Evolutionary conservation across 1,284 basidiomycete species (phyloP).

Genomic region (Naganishia sp.): DNA sequence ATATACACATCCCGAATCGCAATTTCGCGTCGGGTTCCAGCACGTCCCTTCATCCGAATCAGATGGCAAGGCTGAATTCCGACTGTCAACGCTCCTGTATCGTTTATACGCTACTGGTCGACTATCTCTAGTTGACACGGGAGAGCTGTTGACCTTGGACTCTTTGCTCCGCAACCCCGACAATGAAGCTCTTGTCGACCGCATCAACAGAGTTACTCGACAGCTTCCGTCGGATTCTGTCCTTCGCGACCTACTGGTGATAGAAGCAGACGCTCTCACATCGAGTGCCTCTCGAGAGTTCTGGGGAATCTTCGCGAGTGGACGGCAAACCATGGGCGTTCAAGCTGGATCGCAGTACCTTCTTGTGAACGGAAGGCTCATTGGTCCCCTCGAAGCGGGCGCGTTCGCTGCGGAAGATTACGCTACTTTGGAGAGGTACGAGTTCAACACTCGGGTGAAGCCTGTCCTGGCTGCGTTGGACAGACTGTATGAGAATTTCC

Average conservation of each 20-base stretch:
- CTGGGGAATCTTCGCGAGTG: constrained; percentile 43
- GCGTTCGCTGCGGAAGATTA: constrained; percentile 71
- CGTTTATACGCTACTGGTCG: constrained; percentile 40
- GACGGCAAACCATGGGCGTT: constrained; percentile 57
- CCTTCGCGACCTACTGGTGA: neutral
- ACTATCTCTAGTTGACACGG: constrained; percentile 39
- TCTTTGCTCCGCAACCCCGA: constrained; percentile 39
- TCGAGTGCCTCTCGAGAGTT: constrained; percentile 43
- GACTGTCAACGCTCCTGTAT: constrained; percentile 49
- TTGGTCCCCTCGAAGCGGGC: constrained; percentile 63
- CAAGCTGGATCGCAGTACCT: constrained; percentile 63
- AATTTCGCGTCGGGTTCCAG: constrained; percentile 53
- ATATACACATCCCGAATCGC: constrained; percentile 49
- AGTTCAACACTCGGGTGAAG: constrained; percentile 67
- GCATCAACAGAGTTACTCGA: constrained; percentile 31
- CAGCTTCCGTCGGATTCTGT: constrained; percentile 19
- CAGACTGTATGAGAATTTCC: constrained; percentile 57
- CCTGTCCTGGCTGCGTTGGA: constrained; percentile 68
- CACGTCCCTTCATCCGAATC: constrained; percentile 44
- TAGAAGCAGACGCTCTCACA: constrained; percentile 9
- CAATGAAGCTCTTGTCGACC: constrained; percentile 32
- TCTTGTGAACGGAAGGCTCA: constrained; percentile 77
- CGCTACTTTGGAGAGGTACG: constrained; percentile 67
- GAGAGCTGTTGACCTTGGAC: constrained; percentile 42
- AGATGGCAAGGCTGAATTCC: constrained; percentile 27